Percentiles rank a stretch among this genome's conserved stretches.
phyloP scores from a whole-genome alignment of 2,329 filamentous ascomycete genomes.

The Beauveria medogensis region DNA sequence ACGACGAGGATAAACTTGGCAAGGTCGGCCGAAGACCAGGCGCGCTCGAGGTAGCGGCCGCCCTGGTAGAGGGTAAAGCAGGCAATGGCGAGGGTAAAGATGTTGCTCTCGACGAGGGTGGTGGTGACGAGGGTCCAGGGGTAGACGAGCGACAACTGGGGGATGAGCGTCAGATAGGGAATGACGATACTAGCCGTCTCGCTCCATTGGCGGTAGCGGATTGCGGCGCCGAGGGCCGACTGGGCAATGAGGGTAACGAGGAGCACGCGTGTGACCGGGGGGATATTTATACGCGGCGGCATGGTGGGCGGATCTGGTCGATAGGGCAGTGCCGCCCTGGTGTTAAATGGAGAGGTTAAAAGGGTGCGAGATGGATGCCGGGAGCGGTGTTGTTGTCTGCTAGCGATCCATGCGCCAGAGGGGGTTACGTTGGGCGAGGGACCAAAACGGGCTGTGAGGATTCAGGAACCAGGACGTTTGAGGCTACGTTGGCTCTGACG shows the following conservation, averaged over 20 bases:
- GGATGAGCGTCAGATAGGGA: conserved; percentile 82
- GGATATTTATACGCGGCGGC: conserved; percentile 82
- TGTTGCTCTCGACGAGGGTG: conserved; percentile 84
- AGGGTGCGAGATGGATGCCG: too few species aligned
- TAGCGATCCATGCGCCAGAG: not conserved
- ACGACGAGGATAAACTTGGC: conserved; percentile 79
- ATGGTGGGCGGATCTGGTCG: conserved; percentile 35
- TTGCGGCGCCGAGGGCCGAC: conserved; percentile 72
- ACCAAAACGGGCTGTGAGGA: not conserved
- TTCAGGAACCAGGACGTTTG: not conserved
- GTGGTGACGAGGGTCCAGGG: conserved; percentile 89
- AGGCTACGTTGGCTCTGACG: not conserved
- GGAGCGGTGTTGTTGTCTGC: not conserved
- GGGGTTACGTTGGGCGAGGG: too few species aligned
- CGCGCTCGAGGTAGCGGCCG: conserved; percentile 88
- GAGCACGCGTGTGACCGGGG: conserved; percentile 77
- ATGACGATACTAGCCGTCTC: conserved; percentile 59
- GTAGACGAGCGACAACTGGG: conserved; percentile 73
- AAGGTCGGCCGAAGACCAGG: conserved; percentile 88
- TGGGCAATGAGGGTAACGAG: conserved; percentile 68
- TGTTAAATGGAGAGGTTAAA: too few species aligned
- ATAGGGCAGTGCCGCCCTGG: too few species aligned
- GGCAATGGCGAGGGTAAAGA: conserved; percentile 76
- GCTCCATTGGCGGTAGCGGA: conserved; percentile 64
- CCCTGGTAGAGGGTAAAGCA: conserved; percentile 79